Evolutionary conservation across 768 basidiomycete species (phyloP).

Genomic region (Cystobasidium onofrii): DNA sequence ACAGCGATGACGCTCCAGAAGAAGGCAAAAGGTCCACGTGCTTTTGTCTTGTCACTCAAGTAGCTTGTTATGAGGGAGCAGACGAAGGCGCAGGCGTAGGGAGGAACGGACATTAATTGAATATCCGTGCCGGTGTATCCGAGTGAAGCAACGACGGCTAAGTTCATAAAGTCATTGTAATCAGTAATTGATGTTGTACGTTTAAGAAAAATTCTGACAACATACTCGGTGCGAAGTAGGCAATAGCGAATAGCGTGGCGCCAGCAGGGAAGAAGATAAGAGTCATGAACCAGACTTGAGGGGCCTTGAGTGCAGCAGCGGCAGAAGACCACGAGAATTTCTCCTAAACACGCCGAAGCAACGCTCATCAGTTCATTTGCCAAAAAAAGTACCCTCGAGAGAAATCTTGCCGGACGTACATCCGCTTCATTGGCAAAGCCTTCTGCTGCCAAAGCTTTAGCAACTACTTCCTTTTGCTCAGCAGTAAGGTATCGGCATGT

Average conservation of each 20-base stretch:
- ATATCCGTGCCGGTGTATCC: conserved; percentile 16
- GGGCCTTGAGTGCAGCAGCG: conserved; percentile 4
- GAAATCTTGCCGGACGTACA: not conserved
- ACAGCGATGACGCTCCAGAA: not conserved
- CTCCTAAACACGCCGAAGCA: not conserved
- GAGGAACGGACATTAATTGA: conserved; percentile 19
- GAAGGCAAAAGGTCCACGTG: conserved; percentile 12
- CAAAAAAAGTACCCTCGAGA: not conserved
- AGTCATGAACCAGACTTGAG: conserved; percentile 24
- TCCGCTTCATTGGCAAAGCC: conserved; percentile 3
- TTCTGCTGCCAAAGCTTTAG: not conserved
- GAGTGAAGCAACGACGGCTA: conserved; percentile 6
- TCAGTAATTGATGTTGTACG: not conserved
- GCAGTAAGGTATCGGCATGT: not conserved
- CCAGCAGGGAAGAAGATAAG: conserved; percentile 21
- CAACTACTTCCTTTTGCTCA: conserved; percentile 13
- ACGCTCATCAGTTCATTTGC: not conserved
- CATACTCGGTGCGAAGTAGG: conserved; percentile 29
- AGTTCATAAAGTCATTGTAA: not conserved
- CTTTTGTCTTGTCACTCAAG: conserved; percentile 3
- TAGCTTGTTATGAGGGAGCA: not conserved
- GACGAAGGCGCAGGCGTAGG: conserved; percentile 15
- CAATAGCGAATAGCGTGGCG: conserved; percentile 14
- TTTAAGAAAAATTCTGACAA: not conserved
- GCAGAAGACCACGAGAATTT: conserved; percentile 7